A percentile compares a stretch with the other conserved stretches of the same genome.
These are phyloP conservation scores for Microcyclospora pomicola DNA, from an alignment of 2,329 filamentous ascomycete species.

Conservation along the genomic window DNA sequence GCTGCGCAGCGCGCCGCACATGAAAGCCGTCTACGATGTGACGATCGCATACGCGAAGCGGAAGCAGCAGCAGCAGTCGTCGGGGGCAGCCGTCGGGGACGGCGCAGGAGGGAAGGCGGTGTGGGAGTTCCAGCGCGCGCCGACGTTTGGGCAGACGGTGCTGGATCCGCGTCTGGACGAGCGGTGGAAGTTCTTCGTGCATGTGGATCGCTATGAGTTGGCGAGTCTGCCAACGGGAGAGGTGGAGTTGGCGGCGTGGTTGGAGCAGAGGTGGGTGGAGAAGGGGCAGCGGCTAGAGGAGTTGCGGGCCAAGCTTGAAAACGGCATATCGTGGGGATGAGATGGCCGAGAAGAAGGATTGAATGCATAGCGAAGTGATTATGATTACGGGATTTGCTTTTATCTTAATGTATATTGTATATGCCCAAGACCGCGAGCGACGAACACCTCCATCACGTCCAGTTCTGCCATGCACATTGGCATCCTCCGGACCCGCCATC, in stretches of 20 bases:
- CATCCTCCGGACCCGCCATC: slow-evolving; percentile 49
- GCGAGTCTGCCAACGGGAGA: slow-evolving; percentile 16
- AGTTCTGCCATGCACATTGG: slow-evolving; percentile 47
- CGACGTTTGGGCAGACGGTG: slow-evolving; percentile 21
- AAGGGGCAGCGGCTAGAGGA: slow-evolving; percentile 23
- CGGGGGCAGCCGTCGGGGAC: slow-evolving; percentile 1
- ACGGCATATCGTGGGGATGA: slow-evolving; percentile 7
- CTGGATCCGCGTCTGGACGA: slow-evolving; percentile 12
- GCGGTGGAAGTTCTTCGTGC: slow-evolving; percentile 20
- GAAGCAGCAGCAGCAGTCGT: too few relatives aligned
- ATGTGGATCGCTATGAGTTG: slow-evolving; percentile 21
- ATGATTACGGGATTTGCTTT: neutral
- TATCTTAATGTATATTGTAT: neutral
- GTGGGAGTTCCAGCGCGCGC: slow-evolving; percentile 19
- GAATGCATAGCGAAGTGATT: neutral
- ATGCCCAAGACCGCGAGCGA: neutral
- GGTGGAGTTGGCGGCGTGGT: slow-evolving; percentile 21
- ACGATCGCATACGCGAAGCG: slow-evolving; percentile 24
- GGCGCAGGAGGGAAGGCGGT: neutral
- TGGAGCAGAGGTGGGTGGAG: slow-evolving; percentile 24
- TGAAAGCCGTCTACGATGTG: slow-evolving; percentile 26
- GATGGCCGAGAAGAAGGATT: neutral
- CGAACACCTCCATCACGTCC: slow-evolving; percentile 10
- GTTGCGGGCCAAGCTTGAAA: slow-evolving; percentile 8
- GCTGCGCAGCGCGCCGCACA: slow-evolving; percentile 25